A percentile compares a stretch with the other conserved stretches of the same genome.
These are phyloP conservation scores for Mycena vulgaris DNA, from an alignment of 768 basidiomycete genomes.

Conservation along the genomic window DNA sequence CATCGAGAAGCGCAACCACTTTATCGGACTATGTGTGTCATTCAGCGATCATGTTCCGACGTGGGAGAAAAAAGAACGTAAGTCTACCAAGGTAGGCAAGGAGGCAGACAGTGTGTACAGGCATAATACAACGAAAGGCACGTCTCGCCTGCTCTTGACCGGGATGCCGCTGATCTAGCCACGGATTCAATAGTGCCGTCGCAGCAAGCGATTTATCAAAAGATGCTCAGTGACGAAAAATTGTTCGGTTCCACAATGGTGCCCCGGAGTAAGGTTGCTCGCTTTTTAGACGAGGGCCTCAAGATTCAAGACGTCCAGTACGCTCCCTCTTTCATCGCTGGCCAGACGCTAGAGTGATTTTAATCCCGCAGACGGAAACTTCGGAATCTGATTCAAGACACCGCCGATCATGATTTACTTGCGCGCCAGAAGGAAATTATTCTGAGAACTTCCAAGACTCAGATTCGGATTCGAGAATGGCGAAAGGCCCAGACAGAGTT, in stretches of 20 bases:
- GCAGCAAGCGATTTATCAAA: background rate
- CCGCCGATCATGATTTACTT: background rate
- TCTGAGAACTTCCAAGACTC: background rate
- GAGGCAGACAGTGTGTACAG: background rate
- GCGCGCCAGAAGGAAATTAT: background rate
- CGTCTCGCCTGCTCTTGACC: too few species aligned
- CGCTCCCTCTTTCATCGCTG: background rate
- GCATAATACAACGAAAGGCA: background rate
- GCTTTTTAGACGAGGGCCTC: background rate
- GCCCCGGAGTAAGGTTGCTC: background rate
- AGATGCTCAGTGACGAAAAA: background rate
- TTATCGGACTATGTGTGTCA: background rate
- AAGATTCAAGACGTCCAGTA: background rate
- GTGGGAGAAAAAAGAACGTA: background rate
- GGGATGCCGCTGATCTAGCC: too few species aligned
- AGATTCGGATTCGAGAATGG: background rate
- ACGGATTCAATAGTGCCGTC: background rate
- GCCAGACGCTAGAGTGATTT: too few species aligned
- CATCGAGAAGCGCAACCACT: background rate
- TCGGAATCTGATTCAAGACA: background rate
- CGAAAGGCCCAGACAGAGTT: background rate
- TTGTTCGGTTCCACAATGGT: background rate
- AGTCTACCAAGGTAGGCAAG: background rate
- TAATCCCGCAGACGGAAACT: background rate
- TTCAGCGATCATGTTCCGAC: background rate